Conservation (phyloP, 352 stramenopile genomes). For the Halophytophthora batemanensis region DNA sequence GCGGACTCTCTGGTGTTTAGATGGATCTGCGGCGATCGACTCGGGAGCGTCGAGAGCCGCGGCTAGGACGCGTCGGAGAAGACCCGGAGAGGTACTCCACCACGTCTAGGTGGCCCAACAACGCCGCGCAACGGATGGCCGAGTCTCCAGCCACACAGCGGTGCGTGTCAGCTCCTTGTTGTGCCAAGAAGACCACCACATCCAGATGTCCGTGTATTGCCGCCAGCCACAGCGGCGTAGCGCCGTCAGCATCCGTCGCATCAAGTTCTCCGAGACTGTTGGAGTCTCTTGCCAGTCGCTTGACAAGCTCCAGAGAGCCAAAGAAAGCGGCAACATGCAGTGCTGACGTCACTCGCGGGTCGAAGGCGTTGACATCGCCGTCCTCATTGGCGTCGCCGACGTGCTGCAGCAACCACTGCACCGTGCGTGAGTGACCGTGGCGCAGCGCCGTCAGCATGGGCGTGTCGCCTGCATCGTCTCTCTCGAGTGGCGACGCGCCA, state of each 20-base stretch:
- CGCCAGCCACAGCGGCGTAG: slow-evolving; percentile 35
- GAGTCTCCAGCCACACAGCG: slow-evolving; percentile 19
- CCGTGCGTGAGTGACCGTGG: slow-evolving; percentile 21
- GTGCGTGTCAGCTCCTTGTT: slow-evolving; percentile 28
- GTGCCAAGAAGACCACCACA: slow-evolving; percentile 31
- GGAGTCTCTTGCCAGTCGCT: slow-evolving; percentile 14
- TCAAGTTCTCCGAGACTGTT: slow-evolving; percentile 23
- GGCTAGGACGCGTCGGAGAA: slow-evolving; percentile 3
- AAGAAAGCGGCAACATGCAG: slow-evolving; percentile 42
- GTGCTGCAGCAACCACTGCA: slow-evolving; percentile 25
- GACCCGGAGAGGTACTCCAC: slow-evolving; percentile 33
- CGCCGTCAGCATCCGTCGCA: slow-evolving; percentile 27
- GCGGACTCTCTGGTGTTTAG: too few species aligned
- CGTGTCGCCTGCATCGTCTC: slow-evolving; percentile 17
- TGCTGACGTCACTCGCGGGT: slow-evolving; percentile 24
- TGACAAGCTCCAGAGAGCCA: slow-evolving; percentile 18
- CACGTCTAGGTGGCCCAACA: slow-evolving; percentile 33
- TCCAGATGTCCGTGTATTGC: slow-evolving; percentile 30
- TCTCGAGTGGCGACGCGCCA: slow-evolving; percentile 23
- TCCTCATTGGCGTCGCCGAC: slow-evolving; percentile 7
- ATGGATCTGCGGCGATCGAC: too few species aligned
- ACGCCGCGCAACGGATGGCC: slow-evolving; percentile 21
- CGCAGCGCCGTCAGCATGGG: slow-evolving; percentile 28
- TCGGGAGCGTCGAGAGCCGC: too few species aligned
- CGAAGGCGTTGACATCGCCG: slow-evolving; percentile 10